Evolutionary conservation across 441 rosid species (phyloP), one percentile per base, ranked within the genome.

Genomic region (Melastoma candidum): DNA sequence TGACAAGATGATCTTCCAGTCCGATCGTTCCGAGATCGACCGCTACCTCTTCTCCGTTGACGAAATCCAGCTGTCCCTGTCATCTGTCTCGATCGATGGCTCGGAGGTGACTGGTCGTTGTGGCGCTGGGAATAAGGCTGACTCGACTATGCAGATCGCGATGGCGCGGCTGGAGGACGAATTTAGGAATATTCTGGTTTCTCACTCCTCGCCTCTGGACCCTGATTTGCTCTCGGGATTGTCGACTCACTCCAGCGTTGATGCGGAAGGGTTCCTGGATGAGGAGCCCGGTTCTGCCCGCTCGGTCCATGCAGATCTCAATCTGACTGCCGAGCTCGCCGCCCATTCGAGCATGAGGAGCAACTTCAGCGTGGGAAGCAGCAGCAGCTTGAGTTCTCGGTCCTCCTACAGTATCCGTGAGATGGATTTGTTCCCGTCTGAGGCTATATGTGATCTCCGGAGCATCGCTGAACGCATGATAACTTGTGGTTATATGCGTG

Each of bases 131-230:
- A 49, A 29, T n/a, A 75, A 78, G 60, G 87, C 77, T 65, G 77
- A 66, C 71, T 73, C 77, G 3, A 60, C 82, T 2, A 71, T 86
- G 57, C 94, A 88, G 79, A 85, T 88, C 84, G 92, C 92, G 61
- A 88, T 88, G 97, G 95, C 95, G 13, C 69, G 95, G 5, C 87
- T 88, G 11, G 97, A 88, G 70, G 97, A 85, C 46, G 97, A 88
- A 87, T 88, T 88, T 53, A 84, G 87, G 12, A 78, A 60, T 74
- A 80, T 88, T 47, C 81, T 88, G n/a, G 68, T 88, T 47, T 71
- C 65, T 10, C 76, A 78, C 12, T 59, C 83, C 11, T 50, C 69
- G 26, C 70, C 74, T 2, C 47, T 88, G 14, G 97, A 83, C 17
- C 60, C 76, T 11, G 85, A 81, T 48, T 77, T 82, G 0, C 63